phyloP scores from a whole-genome alignment of 768 basidiomycete species.

The Lyophyllum semitale region DNA sequence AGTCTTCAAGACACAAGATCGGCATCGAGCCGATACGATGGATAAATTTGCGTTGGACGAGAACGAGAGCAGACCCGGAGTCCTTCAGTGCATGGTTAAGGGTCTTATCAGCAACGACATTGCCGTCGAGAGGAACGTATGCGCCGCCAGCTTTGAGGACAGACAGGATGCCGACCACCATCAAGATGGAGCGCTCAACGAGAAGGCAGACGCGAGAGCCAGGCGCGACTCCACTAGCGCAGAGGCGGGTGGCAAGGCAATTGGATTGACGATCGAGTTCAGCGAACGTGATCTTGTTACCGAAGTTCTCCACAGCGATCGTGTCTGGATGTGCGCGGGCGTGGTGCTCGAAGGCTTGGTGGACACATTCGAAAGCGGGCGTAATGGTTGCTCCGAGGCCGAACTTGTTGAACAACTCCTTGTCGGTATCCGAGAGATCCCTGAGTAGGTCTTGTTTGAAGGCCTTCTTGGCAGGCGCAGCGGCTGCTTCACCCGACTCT shows the following conservation, averaged over 20 bases:
- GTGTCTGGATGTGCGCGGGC: constrained; percentile 38
- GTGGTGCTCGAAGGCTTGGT: constrained; percentile 54
- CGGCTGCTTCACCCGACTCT: constrained; percentile 12
- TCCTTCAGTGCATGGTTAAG: constrained; percentile 51
- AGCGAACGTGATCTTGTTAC: constrained; percentile 45
- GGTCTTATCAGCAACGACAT: constrained; percentile 53
- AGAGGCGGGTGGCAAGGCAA: constrained; percentile 44
- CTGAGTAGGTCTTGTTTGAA: constrained; percentile 8
- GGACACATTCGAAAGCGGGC: constrained; percentile 48
- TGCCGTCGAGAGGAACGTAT: constrained; percentile 60
- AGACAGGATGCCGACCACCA: constrained; percentile 54
- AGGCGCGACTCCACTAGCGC: constrained; percentile 40
- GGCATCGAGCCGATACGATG: constrained; percentile 32
- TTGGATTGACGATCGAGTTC: constrained; percentile 50
- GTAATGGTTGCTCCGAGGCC: constrained; percentile 40
- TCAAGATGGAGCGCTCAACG: constrained; percentile 51
- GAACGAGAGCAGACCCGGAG: constrained; percentile 43
- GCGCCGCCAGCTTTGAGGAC: constrained; percentile 57
- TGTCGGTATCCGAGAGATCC: constrained; percentile 38
- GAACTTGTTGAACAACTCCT: constrained; percentile 42
- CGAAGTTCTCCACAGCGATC: constrained; percentile 51
- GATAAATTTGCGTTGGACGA: constrained; percentile 42
- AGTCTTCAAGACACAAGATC: constrained; percentile 31
- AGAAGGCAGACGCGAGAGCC: constrained; percentile 55
- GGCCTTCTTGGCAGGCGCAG: not conserved